Conservation (phyloP, 352 stramenopile genomes). For the Globisporangium uncinulatum region DNA sequence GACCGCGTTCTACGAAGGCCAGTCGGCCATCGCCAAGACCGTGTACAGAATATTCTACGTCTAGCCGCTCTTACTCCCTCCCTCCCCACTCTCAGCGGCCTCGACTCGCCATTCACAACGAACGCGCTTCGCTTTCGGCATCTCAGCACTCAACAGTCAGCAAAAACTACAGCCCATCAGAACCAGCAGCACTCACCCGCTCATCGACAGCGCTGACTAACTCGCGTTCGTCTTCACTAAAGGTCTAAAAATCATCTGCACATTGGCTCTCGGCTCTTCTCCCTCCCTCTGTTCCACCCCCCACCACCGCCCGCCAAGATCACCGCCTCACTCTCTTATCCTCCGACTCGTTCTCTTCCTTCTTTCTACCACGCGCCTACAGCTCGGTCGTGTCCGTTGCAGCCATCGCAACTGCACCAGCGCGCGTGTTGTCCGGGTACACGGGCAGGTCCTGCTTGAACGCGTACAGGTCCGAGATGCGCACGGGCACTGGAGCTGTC, state of each 20-base stretch:
- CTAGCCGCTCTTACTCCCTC: conserved; percentile 15
- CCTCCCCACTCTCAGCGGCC: not conserved
- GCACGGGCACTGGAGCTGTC: conserved; percentile 18
- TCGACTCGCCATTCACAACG: not conserved
- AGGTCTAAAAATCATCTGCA: conserved; percentile 1
- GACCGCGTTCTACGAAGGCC: conserved; percentile 93
- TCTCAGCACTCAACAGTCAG: too few relatives aligned
- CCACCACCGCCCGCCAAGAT: too few relatives aligned
- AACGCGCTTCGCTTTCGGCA: too few relatives aligned
- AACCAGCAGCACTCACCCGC: too few relatives aligned
- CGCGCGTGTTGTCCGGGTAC: conserved; percentile 45
- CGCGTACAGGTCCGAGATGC: conserved; percentile 50
- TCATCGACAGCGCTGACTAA: too few relatives aligned
- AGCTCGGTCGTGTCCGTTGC: conserved; percentile 1
- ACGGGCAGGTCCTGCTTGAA: conserved; percentile 56
- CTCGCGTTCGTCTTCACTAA: too few relatives aligned
- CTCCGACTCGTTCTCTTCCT: conserved; percentile 4
- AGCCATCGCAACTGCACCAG: conserved; percentile 13
- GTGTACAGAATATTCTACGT: conserved; percentile 93
- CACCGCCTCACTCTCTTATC: not conserved
- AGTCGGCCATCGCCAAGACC: conserved; percentile 85
- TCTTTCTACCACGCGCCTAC: too few relatives aligned
- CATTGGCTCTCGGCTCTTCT: not conserved
- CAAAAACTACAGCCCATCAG: too few relatives aligned
- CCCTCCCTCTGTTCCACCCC: too few relatives aligned